Conservation (phyloP, 1,284 basidiomycete species). For the Ganoderma resinaceum region DNA sequence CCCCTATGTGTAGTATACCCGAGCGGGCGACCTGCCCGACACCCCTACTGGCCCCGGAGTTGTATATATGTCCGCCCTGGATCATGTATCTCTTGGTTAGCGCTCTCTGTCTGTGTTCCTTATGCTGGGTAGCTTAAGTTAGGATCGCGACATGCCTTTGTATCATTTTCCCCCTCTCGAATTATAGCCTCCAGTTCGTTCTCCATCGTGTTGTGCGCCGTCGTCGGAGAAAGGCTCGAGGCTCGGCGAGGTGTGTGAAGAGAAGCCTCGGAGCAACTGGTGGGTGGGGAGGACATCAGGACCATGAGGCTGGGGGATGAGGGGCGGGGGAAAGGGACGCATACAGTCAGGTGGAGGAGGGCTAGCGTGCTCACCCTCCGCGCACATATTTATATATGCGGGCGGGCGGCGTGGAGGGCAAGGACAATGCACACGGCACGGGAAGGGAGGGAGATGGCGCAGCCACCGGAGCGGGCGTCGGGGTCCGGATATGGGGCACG, state of each 20-base stretch:
- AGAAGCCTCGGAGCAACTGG: neutral
- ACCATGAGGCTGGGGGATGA: neutral
- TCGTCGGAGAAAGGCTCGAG: neutral
- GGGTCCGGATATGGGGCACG: constrained; percentile 15
- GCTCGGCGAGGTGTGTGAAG: neutral
- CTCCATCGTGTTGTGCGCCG: neutral
- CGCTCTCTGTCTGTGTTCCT: constrained; percentile 3
- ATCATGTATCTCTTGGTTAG: constrained; percentile 25
- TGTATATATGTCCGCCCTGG: constrained; percentile 14
- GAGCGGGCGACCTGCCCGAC: constrained; percentile 11
- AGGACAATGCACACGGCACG: neutral
- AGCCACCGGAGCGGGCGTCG: constrained; percentile 13
- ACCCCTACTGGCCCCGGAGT: constrained; percentile 1
- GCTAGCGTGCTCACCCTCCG: neutral
- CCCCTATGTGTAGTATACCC: constrained; percentile 23
- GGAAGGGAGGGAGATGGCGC: neutral
- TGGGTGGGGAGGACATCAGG: neutral
- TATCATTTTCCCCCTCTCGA: constrained; percentile 1
- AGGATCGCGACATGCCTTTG: constrained; percentile 16
- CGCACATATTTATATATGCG: neutral
- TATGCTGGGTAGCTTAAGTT: constrained; percentile 11
- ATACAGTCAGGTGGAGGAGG: neutral
- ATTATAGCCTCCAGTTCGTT: neutral
- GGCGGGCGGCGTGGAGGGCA: neutral
- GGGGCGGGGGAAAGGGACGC: neutral